These are phyloP conservation scores for Aspergillus sp. DNA, from an alignment of 2,329 filamentous ascomycete genomes.

Conservation along the genomic window DNA sequence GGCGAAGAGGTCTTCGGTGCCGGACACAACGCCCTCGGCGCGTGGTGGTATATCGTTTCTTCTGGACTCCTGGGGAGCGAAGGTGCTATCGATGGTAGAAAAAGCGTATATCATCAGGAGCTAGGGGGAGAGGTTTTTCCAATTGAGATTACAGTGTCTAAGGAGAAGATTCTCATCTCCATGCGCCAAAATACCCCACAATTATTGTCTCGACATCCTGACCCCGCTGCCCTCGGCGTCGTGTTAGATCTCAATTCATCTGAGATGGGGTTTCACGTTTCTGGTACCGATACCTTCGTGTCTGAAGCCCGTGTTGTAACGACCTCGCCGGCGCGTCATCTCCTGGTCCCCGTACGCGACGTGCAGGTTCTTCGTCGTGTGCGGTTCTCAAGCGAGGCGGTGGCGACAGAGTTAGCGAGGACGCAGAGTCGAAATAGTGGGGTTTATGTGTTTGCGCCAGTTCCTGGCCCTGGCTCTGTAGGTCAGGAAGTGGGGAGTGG, in stretches of 20 bases:
- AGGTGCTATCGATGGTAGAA: neutral
- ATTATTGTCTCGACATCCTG: neutral
- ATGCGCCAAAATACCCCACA: neutral
- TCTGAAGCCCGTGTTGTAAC: constrained; percentile 13
- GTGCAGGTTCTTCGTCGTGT: constrained; percentile 9
- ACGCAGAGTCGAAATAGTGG: constrained; percentile 14
- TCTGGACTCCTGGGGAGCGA: constrained; percentile 7
- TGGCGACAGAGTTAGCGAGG: constrained; percentile 9
- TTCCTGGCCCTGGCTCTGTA: too few species aligned
- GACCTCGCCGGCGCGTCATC: constrained; percentile 16
- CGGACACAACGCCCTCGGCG: constrained; percentile 22
- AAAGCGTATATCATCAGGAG: constrained; percentile 1
- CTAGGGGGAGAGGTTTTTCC: neutral
- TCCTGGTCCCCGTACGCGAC: constrained; percentile 16
- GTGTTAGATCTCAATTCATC: neutral
- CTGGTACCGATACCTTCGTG: neutral
- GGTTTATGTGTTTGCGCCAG: constrained; percentile 13
- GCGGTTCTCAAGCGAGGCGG: constrained; percentile 7
- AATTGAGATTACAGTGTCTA: neutral
- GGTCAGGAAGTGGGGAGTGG: neutral
- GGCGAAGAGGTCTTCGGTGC: constrained; percentile 21
- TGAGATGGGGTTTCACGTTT: neutral
- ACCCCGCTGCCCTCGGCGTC: neutral
- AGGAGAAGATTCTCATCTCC: neutral
- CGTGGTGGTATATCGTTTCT: constrained; percentile 19